Conservation (phyloP, 305 asterid genomes). For the Ruellia speciosa region DNA sequence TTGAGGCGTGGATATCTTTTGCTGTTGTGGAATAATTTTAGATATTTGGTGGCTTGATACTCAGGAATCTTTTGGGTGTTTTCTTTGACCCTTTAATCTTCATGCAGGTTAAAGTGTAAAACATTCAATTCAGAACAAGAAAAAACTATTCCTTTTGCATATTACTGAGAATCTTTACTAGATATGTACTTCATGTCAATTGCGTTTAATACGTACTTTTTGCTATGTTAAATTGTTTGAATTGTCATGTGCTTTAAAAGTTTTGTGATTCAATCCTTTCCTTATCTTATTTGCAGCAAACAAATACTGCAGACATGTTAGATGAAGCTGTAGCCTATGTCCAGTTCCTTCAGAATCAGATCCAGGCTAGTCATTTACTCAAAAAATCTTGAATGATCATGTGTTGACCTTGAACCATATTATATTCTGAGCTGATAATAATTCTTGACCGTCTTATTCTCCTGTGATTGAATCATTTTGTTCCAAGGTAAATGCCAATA, state of each 20-base stretch:
- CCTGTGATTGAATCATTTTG: not conserved
- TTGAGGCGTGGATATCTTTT: not conserved
- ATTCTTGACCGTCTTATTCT: not conserved
- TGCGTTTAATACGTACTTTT: too few species aligned
- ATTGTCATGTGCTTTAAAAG: constrained; percentile 16
- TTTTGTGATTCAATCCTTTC: constrained; percentile 11
- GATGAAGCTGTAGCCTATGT: constrained; percentile 87
- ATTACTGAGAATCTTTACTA: not conserved
- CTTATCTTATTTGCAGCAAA: constrained; percentile 56
- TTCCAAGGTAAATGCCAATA: not conserved
- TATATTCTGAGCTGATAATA: not conserved
- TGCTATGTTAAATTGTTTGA: not conserved
- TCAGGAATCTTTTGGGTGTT: not conserved
- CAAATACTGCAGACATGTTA: constrained; percentile 93
- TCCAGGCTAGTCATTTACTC: constrained; percentile 57
- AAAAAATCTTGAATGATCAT: constrained; percentile 9
- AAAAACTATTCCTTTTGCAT: too few species aligned
- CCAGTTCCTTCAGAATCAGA: constrained; percentile 67
- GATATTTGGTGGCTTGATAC: constrained; percentile 6
- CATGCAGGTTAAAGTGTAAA: constrained; percentile 6
- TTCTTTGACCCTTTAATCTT: not conserved
- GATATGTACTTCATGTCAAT: too few species aligned
- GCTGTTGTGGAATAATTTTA: not conserved
- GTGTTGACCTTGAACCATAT: not conserved
- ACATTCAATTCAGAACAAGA: not conserved